Evolutionary conservation across 129 eudicot species (phyloP).

Genomic region (Scalesia atractyloides): DNA sequence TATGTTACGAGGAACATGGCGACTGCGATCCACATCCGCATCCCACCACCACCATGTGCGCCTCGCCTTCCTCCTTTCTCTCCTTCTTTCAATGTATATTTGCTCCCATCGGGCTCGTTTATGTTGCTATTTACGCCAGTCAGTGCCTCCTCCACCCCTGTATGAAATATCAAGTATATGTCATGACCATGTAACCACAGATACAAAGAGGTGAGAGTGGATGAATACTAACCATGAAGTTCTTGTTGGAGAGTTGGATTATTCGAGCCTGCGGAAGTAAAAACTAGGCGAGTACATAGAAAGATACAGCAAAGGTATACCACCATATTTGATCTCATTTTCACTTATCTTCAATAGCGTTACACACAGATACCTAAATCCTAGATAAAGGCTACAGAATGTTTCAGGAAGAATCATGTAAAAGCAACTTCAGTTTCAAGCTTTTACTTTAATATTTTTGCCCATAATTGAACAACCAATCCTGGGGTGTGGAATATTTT

Average conservation of each 20-base stretch:
- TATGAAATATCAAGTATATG: background rate
- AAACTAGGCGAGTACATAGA: constrained; percentile 14
- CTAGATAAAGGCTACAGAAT: background rate
- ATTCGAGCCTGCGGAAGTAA: background rate
- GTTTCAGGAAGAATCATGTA: constrained; percentile 17
- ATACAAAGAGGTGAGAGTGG: constrained; percentile 3
- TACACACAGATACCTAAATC: constrained; percentile 2
- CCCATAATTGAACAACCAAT: background rate
- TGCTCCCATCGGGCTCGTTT: background rate
- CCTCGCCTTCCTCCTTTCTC: constrained; percentile 30
- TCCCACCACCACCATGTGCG: constrained; percentile 59
- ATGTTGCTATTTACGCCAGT: constrained; percentile 7
- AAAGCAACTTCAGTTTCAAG: constrained; percentile 19
- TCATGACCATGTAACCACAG: constrained; percentile 7
- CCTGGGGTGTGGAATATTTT: no score
- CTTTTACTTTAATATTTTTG: background rate
- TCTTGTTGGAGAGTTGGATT: constrained; percentile 15
- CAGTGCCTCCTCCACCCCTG: constrained; percentile 10
- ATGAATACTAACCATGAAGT: constrained; percentile 25
- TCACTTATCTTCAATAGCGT: background rate
- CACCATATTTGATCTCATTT: constrained; percentile 34
- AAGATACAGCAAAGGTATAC: constrained; percentile 18
- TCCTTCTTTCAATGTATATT: background rate
- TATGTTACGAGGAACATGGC: constrained; percentile 5
- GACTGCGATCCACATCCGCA: constrained; percentile 38